These are phyloP conservation scores for Periconia digitata DNA, from an alignment of 2,329 filamentous ascomycete genomes.

Conservation along the genomic window DNA sequence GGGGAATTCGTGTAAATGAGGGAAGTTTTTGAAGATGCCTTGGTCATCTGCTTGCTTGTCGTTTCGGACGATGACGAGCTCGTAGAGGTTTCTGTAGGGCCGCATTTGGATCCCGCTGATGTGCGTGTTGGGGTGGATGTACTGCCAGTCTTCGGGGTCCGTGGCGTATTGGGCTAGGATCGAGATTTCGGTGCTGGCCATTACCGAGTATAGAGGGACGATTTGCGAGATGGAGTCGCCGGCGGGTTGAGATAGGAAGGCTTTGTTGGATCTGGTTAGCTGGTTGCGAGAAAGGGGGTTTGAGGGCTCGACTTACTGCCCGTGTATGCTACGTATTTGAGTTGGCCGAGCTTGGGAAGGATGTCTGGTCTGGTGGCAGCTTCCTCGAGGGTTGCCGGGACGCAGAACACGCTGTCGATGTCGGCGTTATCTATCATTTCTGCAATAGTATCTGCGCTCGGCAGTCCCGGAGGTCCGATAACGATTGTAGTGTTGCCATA, in stretches of 20 bases:
- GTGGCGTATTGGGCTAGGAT: constrained; percentile 23
- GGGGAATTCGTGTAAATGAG: constrained; percentile 19
- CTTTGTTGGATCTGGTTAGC: constrained; percentile 17
- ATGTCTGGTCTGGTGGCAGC: constrained; percentile 18
- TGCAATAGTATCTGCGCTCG: constrained; percentile 15
- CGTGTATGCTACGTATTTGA: constrained; percentile 23
- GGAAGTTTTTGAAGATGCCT: constrained; percentile 22
- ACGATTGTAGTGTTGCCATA: constrained; percentile 22
- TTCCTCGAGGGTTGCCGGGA: constrained; percentile 24
- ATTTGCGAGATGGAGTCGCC: constrained; percentile 23
- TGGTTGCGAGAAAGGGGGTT: not conserved
- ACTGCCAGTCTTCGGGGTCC: constrained; percentile 27
- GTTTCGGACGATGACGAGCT: constrained; percentile 22
- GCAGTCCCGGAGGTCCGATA: constrained; percentile 19
- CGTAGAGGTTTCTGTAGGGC: constrained; percentile 14
- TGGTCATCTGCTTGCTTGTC: constrained; percentile 14
- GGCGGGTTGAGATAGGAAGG: constrained; percentile 14
- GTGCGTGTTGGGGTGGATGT: constrained; percentile 21
- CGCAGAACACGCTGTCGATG: constrained; percentile 20
- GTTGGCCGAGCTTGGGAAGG: constrained; percentile 15
- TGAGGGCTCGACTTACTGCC: constrained; percentile 14
- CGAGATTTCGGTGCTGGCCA: constrained; percentile 22
- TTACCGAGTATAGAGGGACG: constrained; percentile 14
- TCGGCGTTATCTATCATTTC: constrained; percentile 19
- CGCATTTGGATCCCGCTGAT: constrained; percentile 29